Evolutionary conservation across 805 yeast species (phyloP), one percentile per base, ranked within the genome.

Genomic region (Metschnikowia amazonensis): DNA sequence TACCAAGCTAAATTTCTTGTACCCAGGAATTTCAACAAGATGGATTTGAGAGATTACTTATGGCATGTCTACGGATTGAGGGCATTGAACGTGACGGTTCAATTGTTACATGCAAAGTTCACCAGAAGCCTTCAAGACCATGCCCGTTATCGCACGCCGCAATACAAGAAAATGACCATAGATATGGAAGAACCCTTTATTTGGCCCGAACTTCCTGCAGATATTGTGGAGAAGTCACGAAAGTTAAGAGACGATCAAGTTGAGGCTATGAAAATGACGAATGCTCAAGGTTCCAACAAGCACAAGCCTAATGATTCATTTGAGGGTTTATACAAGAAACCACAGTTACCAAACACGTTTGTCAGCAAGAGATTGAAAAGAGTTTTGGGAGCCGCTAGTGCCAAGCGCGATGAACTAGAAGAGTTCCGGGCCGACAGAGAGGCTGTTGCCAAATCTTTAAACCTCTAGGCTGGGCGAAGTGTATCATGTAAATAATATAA

Each of bases 1-100:
- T 90, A 86, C 69, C 97, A 89, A 67, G 98, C 98, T 41, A 89
- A 89, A 64, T 94, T 94, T 67, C 80, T 87, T 52, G 99, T 95
- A 16, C 99, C 99, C 13, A 81, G 86, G 60, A 80, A 87, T 45
- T 90, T 94, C 76, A 94, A 94, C 73, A 92, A 90, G 65, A 74
- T 94, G 70, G 98, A 92, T 65, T 75, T 94, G 50, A 80, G 99
- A 65, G 99, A 94, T 69, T 94, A 94, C 62, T 74, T 94, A 51
- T 94, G 82, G 79, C 82, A 90, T 58, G 73, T 94, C 4, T 94
- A 94, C 60, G 97, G 96, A 2, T 74, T 94, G 49, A 77, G 97
- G 57, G 97, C 95, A 0, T 75, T 89, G 65, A 88, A 86, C 59
- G 79, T 94, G 40, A 87, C 97, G 1, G 86, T 92, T 11, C 95